Base-by-base conservation (phyloP, 2,329 filamentous ascomycete species). In the Fusarium virguliforme region DNA sequence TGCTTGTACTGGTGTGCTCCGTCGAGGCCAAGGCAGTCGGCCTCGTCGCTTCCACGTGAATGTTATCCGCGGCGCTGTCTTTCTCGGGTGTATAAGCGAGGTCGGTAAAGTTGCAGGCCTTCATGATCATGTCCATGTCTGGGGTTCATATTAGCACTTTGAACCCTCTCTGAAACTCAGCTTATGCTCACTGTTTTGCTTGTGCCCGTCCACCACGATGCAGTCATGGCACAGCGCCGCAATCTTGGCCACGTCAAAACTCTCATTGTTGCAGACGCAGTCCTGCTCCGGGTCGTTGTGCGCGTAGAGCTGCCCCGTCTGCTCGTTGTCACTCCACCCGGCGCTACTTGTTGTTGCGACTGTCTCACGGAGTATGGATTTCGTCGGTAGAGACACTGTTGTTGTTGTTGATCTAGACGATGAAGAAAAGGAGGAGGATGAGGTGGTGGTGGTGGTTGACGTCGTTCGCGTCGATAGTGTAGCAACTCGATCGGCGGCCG, bases 201-300 rank as follows among this genome's bases (percentile, higher is more conserved):
- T 60, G 62, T 80, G 74, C 0, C 77, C 78, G 18, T 77, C 73
- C 63, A 78, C 70, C 6, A 70, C 60, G 37, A 84, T 80, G 63
- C 82, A 84, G 58, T 81, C 80, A 18, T 81, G 75, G 41, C 82
- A 84, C 8, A 83, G 69, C 1, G 76, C 81, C 6, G 80, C 79
- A n/a, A 84, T 68, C 38, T 74, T 67, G 35, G 78, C 74, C 12
- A 84, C 82, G 50, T 84, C 75, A 57, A 84, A 83, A 68, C 82
- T 83, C 59, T 74, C 70, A 57, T 83, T 83, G 8, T 67, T 56
- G 56, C 82, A 84, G 4, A 82, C 79, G 57, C 82, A 84, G 13
- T 76, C 67, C 57, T 75, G 71, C 62, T 84, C 82, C 2, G 75
- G 75, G 15, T 74, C 73, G 58, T 65, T 71, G 4, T 71, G 50